A percentile compares a stretch with the other conserved stretches of the same genome.
These are phyloP conservation scores for Leccinum griseonigrum DNA, from an alignment of 1,284 basidiomycete genomes.

Conservation along the genomic window DNA sequence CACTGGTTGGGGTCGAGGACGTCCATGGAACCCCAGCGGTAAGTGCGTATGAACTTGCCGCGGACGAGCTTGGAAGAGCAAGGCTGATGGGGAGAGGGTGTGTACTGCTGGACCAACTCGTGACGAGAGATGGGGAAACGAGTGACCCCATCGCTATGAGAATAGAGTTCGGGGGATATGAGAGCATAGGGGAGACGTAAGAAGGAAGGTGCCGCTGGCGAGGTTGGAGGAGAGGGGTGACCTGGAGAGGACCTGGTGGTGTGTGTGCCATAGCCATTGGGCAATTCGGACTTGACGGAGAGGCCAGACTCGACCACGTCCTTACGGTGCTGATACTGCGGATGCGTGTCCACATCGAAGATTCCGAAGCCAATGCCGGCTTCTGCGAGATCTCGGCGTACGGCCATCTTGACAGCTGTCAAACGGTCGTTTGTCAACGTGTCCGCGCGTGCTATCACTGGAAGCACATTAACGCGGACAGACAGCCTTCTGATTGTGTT, in stretches of 20 bases:
- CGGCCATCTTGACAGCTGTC: conserved; percentile 69
- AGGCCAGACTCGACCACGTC: conserved; percentile 39
- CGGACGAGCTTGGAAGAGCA: conserved; percentile 46
- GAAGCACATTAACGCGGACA: conserved; percentile 91
- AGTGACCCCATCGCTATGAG: conserved; percentile 73
- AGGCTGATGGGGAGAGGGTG: conserved; percentile 46
- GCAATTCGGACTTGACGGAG: conserved; percentile 41
- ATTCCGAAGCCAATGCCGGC: conserved; percentile 84
- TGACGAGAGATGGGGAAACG: conserved; percentile 54
- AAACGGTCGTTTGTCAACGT: conserved; percentile 88
- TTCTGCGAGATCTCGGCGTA: conserved; percentile 72
- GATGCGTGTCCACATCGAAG: conserved; percentile 65
- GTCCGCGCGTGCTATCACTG: conserved; percentile 91
- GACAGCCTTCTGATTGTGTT: conserved; percentile 88
- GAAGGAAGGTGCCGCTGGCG: conserved; percentile 54
- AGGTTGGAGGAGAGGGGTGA: conserved; percentile 56
- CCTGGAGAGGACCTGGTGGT: conserved; percentile 48
- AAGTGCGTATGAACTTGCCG: conserved; percentile 65
- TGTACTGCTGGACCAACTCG: conserved; percentile 68
- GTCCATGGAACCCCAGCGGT: conserved; percentile 78
- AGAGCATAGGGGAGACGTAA: conserved; percentile 73
- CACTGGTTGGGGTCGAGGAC: conserved; percentile 73
- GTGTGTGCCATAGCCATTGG: conserved; percentile 48
- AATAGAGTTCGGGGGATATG: conserved; percentile 76
- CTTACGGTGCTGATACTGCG: conserved; percentile 46